Base-by-base conservation (phyloP, 768 basidiomycete species). In the Termitomyces eurrhizus region DNA sequence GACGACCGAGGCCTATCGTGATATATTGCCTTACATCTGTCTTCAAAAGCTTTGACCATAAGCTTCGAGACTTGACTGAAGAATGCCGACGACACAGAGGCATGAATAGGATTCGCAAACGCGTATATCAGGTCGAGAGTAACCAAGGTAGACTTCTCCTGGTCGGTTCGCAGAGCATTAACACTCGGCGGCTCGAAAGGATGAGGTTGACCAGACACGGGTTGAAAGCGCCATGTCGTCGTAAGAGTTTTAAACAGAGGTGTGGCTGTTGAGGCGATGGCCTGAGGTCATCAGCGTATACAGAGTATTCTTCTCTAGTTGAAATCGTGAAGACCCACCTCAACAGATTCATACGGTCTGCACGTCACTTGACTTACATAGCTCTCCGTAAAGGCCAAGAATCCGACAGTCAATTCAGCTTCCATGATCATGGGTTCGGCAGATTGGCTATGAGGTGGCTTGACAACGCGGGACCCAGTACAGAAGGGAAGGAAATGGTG, bases 11-110 rank as follows among this genome's bases (percentile, higher is more conserved):
- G 70, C 5, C 92, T 90, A 67, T 29, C 29, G 29, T 29, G 29
- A 29, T 94, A 95, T 6, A 96, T 77, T 54, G 81, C 76, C 58
- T 79, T 49, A 72, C 93, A 96, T 32, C 95, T 83, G 64, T 88
- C 80, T 75, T 98, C 95, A 66, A 99, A 99, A 1, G 95, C 95
- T 56, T 88, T 77, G 26, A 98, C 88, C 93, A 97, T 98, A 74
- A 89, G 80, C 65, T 84, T 84, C 3, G 92, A 91, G 5, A 97
- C 88, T 69, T 90, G 86, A 9, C 90, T 90, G 69, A 98, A 92
- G 71, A 98, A 94, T 3, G 86, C 77, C 24, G 87, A 81, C 4
- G 92, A 91, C n/a, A 95, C 80, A 5, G 86, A 82, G 2, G 92
- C 89, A 69, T 98, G 88, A 35, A 95, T 66, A 0, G 94, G 95